Percentiles rank a stretch among this genome's conserved stretches.
Evolutionary conservation across 495 filamentous ascomycete genomes (phyloP).

Genomic region (Astrothelium subdiscretum): DNA sequence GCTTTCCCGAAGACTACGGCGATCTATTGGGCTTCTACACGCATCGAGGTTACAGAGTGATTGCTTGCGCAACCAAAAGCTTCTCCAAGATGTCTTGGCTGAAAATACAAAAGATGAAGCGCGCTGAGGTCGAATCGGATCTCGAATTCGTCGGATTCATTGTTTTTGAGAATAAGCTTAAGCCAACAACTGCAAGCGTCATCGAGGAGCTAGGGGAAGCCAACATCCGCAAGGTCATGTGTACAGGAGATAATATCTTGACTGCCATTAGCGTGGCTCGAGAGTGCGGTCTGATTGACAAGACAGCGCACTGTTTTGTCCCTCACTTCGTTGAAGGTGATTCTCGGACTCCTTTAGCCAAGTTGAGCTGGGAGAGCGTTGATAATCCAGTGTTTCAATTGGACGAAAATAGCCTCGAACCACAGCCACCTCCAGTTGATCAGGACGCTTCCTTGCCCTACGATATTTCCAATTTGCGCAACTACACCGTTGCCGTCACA

Average conservation of each 20-base stretch:
- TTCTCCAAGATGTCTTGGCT: conserved; percentile 80
- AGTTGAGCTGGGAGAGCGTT: conserved; percentile 80
- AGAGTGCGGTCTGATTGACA: conserved; percentile 77
- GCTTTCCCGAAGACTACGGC: conserved; percentile 80
- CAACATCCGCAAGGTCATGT: conserved; percentile 87
- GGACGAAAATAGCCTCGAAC: conserved; percentile 69
- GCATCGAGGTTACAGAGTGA: conserved; percentile 92
- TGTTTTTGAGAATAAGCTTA: conserved; percentile 97
- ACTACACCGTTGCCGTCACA: conserved; percentile 79
- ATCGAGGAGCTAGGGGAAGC: conserved; percentile 76
- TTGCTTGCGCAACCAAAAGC: conserved; percentile 86
- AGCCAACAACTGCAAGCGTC: conserved; percentile 63
- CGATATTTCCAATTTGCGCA: conserved; percentile 61
- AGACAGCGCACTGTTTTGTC: conserved; percentile 76
- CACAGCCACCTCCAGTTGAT: conserved; percentile 53
- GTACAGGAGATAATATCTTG: conserved; percentile 95
- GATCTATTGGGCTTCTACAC: conserved; percentile 82
- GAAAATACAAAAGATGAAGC: conserved; percentile 85
- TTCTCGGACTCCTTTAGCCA: conserved; percentile 53
- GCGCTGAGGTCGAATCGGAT: conserved; percentile 67
- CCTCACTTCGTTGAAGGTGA: conserved; percentile 73
- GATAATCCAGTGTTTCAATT: conserved; percentile 67
- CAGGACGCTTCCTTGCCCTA: conserved; percentile 76
- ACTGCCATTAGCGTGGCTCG: conserved; percentile 94
- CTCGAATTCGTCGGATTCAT: conserved; percentile 91